Evolutionary conservation across 768 basidiomycete species (phyloP).

Genomic region (Leccinum uliginosum): DNA sequence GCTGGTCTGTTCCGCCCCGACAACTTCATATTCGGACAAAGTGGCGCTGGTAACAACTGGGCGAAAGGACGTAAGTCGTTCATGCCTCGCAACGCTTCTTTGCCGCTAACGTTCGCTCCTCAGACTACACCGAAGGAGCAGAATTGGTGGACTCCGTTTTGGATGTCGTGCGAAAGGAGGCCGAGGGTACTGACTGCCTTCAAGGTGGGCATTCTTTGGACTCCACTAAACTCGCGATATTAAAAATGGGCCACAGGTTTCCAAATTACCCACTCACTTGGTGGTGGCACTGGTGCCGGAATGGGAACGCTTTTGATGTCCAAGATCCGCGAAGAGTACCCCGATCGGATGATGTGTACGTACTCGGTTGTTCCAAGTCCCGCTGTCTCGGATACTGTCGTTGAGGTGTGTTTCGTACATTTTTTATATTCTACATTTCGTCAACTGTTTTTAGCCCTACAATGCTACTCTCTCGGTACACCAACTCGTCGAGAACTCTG

Average conservation of each 20-base stretch:
- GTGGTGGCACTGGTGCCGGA: constrained; percentile 99
- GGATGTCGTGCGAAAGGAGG: constrained; percentile 98
- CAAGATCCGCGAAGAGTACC: constrained; percentile 98
- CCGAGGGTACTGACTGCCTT: constrained; percentile 94
- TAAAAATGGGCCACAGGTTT: constrained; percentile 55
- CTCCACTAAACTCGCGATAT: neutral
- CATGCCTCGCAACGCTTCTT: neutral
- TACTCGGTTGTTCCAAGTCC: constrained; percentile 98
- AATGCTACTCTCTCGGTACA: constrained; percentile 98
- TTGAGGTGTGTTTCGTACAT: constrained; percentile 55
- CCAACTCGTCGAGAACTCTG: constrained; percentile 98
- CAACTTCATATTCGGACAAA: constrained; percentile 98
- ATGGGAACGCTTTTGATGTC: constrained; percentile 99
- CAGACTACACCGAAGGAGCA: constrained; percentile 90
- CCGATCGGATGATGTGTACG: constrained; percentile 99
- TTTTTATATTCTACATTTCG: neutral
- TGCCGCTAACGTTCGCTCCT: neutral
- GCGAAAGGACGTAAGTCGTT: constrained; percentile 91
- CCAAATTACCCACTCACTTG: constrained; percentile 98
- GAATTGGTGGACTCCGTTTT: constrained; percentile 98
- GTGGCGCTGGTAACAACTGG: constrained; percentile 99
- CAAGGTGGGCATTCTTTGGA: constrained; percentile 65
- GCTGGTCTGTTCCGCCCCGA: constrained; percentile 94
- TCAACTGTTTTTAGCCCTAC: constrained; percentile 65
- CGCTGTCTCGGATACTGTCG: constrained; percentile 98